phyloP scores from a whole-genome alignment of 2,329 filamentous ascomycete genomes.

The Venturia effusa region DNA sequence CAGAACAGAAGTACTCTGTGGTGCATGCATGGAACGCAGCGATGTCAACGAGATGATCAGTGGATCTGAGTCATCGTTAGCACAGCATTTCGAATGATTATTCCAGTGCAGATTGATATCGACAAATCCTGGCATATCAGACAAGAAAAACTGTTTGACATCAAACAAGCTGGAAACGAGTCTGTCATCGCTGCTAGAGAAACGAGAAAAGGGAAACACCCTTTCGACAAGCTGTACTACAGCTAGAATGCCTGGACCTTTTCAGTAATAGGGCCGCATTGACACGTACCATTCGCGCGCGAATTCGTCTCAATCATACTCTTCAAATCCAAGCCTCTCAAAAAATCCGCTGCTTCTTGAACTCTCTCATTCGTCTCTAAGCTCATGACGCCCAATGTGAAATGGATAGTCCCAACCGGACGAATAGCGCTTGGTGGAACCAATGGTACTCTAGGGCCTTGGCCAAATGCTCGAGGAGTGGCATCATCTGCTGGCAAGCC shows the following conservation, averaged over 20 bases:
- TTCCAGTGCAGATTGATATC: too few relatives aligned
- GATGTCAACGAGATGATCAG: constrained; percentile 31
- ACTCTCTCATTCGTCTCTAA: constrained; percentile 29
- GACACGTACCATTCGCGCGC: background rate
- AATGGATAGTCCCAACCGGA: constrained; percentile 69
- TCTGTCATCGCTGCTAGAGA: too few relatives aligned
- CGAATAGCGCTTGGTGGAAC: constrained; percentile 59
- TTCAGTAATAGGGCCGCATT: too few relatives aligned
- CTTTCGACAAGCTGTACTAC: too few relatives aligned
- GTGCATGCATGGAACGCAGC: constrained; percentile 50
- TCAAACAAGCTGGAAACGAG: too few relatives aligned
- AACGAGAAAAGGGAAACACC: too few relatives aligned
- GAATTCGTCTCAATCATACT: constrained; percentile 19
- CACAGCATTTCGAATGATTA: background rate
- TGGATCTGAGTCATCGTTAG: background rate
- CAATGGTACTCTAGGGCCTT: constrained; percentile 26
- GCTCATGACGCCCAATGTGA: constrained; percentile 81
- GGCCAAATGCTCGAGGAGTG: constrained; percentile 13
- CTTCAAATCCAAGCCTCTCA: constrained; percentile 35
- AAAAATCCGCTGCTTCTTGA: constrained; percentile 10
- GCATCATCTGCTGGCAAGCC: background rate
- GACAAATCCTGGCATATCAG: too few relatives aligned
- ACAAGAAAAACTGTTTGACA: too few relatives aligned
- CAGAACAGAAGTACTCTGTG: constrained; percentile 49
- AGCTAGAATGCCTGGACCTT: too few relatives aligned